Conservation (phyloP, 768 basidiomycete species). For the Dentipellis fragilis region DNA sequence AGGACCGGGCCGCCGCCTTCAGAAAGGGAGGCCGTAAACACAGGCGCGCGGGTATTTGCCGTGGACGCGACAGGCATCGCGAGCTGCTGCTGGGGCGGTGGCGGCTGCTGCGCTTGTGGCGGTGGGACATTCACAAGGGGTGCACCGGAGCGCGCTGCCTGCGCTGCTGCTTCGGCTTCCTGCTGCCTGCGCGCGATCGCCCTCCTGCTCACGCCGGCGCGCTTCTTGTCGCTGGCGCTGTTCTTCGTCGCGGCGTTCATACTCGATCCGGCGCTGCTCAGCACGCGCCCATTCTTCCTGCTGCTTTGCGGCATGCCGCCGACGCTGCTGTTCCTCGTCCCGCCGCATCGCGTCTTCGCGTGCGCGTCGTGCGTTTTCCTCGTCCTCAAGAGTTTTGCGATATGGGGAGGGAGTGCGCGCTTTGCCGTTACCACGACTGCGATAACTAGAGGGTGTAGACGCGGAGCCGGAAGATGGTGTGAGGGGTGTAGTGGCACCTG, state of each 20-base stretch:
- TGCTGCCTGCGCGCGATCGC: conserved; percentile 47
- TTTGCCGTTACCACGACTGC: conserved; percentile 4
- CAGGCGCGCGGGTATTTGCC: neutral
- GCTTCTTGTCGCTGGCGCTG: conserved; percentile 26
- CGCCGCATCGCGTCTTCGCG: conserved; percentile 24
- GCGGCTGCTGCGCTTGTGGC: neutral
- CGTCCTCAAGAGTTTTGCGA: conserved; percentile 20
- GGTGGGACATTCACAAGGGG: conserved; percentile 2
- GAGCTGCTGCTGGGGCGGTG: conserved; percentile 7
- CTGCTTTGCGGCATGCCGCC: conserved; percentile 11
- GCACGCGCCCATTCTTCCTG: conserved; percentile 14
- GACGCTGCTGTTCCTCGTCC: conserved; percentile 25
- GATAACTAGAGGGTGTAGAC: conserved; percentile 14
- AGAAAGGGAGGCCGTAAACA: neutral
- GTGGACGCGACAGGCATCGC: conserved; percentile 7
- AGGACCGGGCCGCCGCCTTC: conserved; percentile 6
- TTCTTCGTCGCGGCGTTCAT: conserved; percentile 16
- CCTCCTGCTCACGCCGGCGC: conserved; percentile 44
- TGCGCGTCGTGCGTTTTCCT: conserved; percentile 28
- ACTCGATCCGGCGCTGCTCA: conserved; percentile 13
- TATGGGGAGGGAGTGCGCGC: conserved; percentile 12
- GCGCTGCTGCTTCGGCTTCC: conserved; percentile 28
- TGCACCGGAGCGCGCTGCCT: conserved; percentile 13
- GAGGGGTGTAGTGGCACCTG: neutral
- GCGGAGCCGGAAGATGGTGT: conserved; percentile 5